Evolutionary conservation across 768 basidiomycete species (phyloP).

Genomic region (Psilocybe sp.): DNA sequence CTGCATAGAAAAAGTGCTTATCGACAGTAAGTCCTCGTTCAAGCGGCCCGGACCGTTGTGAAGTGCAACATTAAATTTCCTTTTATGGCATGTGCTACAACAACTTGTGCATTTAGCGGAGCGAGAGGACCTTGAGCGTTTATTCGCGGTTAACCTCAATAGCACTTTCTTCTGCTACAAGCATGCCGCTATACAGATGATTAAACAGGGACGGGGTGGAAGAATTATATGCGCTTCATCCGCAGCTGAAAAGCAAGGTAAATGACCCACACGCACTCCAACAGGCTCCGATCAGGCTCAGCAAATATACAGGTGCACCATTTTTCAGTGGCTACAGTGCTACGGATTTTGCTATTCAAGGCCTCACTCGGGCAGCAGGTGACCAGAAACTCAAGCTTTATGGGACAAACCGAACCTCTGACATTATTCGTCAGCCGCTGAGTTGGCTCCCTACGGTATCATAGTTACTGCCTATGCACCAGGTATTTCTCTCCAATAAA

Average conservation of each 20-base stretch:
- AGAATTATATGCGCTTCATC: slow-evolving; percentile 47
- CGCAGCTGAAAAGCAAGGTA: slow-evolving; percentile 26
- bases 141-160: slow-evolving; percentile 51
- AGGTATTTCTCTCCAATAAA: slow-evolving; percentile 13
- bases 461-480: slow-evolving; percentile 34
- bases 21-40: slow-evolving; percentile 17
- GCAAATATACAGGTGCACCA: neutral
- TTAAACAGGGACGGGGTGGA: slow-evolving; percentile 49
- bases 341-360: slow-evolving; percentile 38
- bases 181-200: slow-evolving; percentile 61
- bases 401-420: neutral
- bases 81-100: neutral
- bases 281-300: too few species aligned
- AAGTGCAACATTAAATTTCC: neutral
- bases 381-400: neutral
- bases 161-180: slow-evolving; percentile 63
- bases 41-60: neutral
- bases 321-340: slow-evolving; percentile 25
- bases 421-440: slow-evolving; percentile 7
- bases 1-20: slow-evolving; percentile 1
- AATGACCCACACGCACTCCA: neutral
- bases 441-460: slow-evolving; percentile 22
- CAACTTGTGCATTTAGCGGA: slow-evolving; percentile 19
- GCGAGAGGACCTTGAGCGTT: slow-evolving; percentile 36
- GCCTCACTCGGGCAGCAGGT: slow-evolving; percentile 38